These are phyloP conservation scores for Reutealis trisperma DNA, from an alignment of 345 rosid genomes.

Conservation along the genomic window DNA sequence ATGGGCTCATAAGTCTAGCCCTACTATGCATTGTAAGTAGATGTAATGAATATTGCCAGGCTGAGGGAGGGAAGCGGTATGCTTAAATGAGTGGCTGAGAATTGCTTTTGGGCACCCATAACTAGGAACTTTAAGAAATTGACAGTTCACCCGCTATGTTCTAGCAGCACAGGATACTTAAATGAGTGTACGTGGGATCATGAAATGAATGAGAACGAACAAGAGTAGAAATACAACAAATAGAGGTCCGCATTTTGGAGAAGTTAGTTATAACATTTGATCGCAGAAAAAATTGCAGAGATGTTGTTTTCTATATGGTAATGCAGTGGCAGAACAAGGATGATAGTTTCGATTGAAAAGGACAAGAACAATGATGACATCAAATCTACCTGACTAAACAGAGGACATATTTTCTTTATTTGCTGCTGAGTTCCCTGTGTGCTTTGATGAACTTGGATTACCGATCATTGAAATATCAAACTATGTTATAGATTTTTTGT, in stretches of 20 bases:
- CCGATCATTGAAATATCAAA: neutral
- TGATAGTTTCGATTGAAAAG: constrained; percentile 5
- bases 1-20: neutral
- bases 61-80: neutral
- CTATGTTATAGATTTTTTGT: neutral
- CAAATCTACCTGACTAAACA: neutral
- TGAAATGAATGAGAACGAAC: no score
- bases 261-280: no score
- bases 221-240: no score
- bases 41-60: neutral
- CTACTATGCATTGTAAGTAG: neutral
- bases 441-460: neutral
- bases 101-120: neutral
- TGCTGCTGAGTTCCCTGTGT: neutral
- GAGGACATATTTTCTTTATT: neutral
- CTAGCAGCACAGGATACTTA: no score
- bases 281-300: no score
- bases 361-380: neutral
- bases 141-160: no score
- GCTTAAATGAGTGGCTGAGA: neutral
- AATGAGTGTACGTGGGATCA: no score
- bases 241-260: no score
- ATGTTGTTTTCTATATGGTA: neutral
- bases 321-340: neutral
- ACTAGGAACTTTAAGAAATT: no score